Conservation (phyloP, 129 eudicot genomes). For the Mikania micrantha region DNA sequence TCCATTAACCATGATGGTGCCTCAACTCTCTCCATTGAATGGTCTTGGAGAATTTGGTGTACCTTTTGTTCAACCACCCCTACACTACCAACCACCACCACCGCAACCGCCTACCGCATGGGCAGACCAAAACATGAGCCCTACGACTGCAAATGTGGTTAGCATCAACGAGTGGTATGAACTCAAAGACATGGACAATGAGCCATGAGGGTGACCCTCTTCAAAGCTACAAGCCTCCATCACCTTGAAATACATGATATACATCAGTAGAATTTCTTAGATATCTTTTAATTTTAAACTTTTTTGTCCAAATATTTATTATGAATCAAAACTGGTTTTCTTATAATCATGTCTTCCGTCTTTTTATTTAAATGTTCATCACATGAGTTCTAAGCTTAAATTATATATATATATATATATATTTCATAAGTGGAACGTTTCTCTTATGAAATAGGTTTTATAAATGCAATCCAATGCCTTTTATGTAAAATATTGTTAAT, state of each 20-base stretch:
- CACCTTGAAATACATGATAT: constrained; percentile 20
- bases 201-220: constrained; percentile 12
- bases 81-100: constrained; percentile 1
- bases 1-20: background rate
- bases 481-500: no score
- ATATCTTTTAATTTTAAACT: background rate
- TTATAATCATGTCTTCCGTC: no score
- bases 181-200: constrained; percentile 18
- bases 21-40: background rate
- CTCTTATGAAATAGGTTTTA: no score
- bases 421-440: no score
- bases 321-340: no score
- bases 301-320: no score
- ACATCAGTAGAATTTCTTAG: background rate
- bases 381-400: no score
- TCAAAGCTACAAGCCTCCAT: constrained; percentile 20
- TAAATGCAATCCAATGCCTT: no score
- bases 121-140: constrained; percentile 12
- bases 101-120: background rate
- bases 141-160: constrained; percentile 16
- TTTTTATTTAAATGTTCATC: no score
- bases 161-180: constrained; percentile 27
- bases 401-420: no score
- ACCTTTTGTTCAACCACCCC: constrained; percentile 10
- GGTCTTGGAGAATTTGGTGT: constrained; percentile 4